These are phyloP conservation scores for Aegilops umbellulata DNA, from an alignment of 176 grass and related monocot species.

Conservation along the genomic window DNA sequence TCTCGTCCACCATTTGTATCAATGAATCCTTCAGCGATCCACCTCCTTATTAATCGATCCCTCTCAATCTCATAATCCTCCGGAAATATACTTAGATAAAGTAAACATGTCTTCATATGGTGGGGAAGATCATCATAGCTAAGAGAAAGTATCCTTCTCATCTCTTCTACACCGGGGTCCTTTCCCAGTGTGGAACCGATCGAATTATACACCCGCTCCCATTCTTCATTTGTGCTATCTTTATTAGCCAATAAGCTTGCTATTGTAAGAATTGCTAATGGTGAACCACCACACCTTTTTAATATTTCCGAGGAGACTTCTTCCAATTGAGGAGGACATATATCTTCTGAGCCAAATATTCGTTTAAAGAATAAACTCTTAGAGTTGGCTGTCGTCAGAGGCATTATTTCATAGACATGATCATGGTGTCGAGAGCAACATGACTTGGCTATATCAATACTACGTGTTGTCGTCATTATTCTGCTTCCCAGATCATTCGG, in stretches of 20 bases:
- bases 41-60: conserved; percentile 29
- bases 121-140: conserved; percentile 44
- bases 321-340: background rate
- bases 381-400: background rate
- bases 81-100: conserved; percentile 43
- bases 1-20: conserved; percentile 13
- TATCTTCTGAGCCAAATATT: background rate
- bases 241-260: conserved; percentile 12
- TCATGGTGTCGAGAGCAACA: conserved; percentile 1
- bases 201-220: background rate
- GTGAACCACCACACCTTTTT: background rate
- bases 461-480: background rate
- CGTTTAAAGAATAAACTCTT: background rate
- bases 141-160: conserved; percentile 22
- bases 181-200: background rate
- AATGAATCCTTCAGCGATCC: conserved; percentile 51
- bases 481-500: background rate
- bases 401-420: conserved; percentile 10
- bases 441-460: conserved; percentile 14
- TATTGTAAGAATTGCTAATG: background rate
- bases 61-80: conserved; percentile 42
- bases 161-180: background rate
- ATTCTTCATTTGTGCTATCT: background rate
- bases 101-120: conserved; percentile 44
- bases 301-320: background rate